Base-by-base conservation (phyloP, 768 basidiomycete genomes). In the Crassisporium funariophilum region DNA sequence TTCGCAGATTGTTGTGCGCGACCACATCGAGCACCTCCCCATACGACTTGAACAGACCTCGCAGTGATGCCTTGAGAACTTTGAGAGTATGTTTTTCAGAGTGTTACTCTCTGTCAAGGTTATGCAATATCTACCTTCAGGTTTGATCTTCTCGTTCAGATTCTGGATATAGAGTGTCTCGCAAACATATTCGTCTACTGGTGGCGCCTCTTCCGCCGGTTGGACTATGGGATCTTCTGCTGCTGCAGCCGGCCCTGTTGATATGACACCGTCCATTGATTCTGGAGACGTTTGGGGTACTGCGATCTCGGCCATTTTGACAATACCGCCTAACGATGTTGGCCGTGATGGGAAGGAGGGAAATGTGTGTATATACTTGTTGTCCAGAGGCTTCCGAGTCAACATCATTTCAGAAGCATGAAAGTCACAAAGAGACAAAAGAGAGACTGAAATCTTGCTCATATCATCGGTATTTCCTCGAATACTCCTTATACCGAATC, bases 81-180 rank as follows among this genome's bases (percentile, higher is more conserved):
- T n/a, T 38, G 22, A 21, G 25, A 33, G 35, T 57, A 44, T 10
- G 50, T 44, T 29, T 41, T 11, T 35, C 25, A 23, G 33, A 25
- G 49, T 21, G 23, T 5, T 22, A 23, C 9, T 25, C 7, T 17
- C 21, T 27, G 2, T 20, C 10, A 9, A 46, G 9, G 34, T 49
- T 44, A 38, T 29, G 21, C 10, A 39, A 60, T 47, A 55, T 57
- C 34, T 36, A 86, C 87, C 84, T 45, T 84, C 83, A 27, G 90
- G 75, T 66, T 91, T 91, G 52, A 94, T 86, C 73, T 88, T 92
- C 73, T 98, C 94, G 63, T 98, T 97, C 56, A 98, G 69, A 69
- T 98, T 98, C 71, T 95, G 92, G 60, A 98, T 88, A 63, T 98
- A 98, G 19, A 97, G 76, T 4, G 94, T 97, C 67, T 97, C 94